Conservation (phyloP, 306 rosid genomes). For the Trifolium subterraneum region DNA sequence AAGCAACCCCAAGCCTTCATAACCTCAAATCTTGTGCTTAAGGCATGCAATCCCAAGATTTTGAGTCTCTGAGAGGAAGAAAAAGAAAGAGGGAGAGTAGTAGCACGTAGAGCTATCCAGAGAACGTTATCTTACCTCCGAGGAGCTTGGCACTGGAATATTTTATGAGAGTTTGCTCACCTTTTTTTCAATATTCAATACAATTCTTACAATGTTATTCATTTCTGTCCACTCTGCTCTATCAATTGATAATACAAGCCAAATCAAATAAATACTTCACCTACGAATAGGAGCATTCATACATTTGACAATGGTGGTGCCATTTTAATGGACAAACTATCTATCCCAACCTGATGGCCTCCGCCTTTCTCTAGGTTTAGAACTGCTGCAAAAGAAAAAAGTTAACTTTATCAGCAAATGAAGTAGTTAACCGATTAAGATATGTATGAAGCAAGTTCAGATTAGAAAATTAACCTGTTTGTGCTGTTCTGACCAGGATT, state of each 20-base stretch:
- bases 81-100: neutral
- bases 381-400: conserved; percentile 55
- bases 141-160: neutral
- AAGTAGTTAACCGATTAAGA: neutral
- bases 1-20: conserved; percentile 8
- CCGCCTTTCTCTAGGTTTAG: conserved; percentile 80
- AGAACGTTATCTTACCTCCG: neutral
- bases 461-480: conserved; percentile 61
- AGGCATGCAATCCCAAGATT: neutral
- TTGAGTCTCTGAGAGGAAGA: neutral
- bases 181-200: neutral
- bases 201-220: neutral
- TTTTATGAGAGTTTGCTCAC: neutral
- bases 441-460: conserved; percentile 2
- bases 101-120: neutral
- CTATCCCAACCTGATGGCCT: conserved; percentile 95
- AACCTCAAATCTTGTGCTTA: neutral
- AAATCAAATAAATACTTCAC: conserved; percentile 42
- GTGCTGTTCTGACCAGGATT: conserved; percentile 54
- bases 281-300: conserved; percentile 39
- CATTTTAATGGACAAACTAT: conserved; percentile 45
- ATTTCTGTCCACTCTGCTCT: neutral
- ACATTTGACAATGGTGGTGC: conserved; percentile 26
- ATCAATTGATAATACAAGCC: conserved; percentile 45
- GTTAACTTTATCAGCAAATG: conserved; percentile 50